Conservation (phyloP, 2,329 filamentous ascomycete species). For the Chalaropsis ovoidea region DNA sequence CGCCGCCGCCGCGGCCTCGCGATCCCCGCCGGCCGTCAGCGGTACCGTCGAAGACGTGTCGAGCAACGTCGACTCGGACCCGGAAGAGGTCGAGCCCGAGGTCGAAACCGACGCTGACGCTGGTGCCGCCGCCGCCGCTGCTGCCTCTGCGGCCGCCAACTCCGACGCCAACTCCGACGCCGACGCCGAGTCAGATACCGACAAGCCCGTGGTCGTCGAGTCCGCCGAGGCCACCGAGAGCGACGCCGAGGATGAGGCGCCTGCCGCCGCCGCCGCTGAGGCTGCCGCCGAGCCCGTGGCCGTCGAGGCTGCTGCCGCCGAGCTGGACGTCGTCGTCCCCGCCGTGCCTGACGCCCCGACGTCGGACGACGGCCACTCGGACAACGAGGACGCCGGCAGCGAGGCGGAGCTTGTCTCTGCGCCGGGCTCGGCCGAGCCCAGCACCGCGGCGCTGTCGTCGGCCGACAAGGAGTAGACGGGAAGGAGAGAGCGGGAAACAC, state of each 20-base stretch:
- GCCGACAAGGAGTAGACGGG: conserved; percentile 4
- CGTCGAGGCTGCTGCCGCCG: neutral
- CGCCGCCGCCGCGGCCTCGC: conserved; percentile 14
- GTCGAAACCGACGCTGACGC: neutral
- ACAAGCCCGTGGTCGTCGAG: conserved; percentile 5
- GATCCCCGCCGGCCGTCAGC: conserved; percentile 31
- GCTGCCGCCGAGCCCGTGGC: neutral
- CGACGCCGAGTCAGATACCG: conserved; percentile 5
- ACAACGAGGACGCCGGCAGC: conserved; percentile 14
- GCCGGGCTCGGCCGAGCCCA: conserved; percentile 10
- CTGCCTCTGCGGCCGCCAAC: neutral
- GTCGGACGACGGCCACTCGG: conserved; percentile 14
- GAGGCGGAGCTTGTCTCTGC: conserved; percentile 17
- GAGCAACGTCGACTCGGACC: conserved; percentile 27
- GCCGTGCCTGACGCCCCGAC: conserved; percentile 10
- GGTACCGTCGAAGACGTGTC: conserved; percentile 46
- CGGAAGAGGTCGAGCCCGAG: conserved; percentile 24
- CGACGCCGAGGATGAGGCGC: conserved; percentile 4
- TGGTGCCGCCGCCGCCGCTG: neutral
- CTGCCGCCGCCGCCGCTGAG: conserved; percentile 8
- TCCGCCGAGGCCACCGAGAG: neutral
- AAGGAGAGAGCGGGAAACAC: neutral
- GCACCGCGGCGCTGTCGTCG: neutral
- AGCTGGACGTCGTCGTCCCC: neutral
- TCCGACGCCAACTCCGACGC: neutral